These are phyloP conservation scores for Aquanectria penicillioides DNA, from an alignment of 2,329 filamentous ascomycete species.

Conservation along the genomic window DNA sequence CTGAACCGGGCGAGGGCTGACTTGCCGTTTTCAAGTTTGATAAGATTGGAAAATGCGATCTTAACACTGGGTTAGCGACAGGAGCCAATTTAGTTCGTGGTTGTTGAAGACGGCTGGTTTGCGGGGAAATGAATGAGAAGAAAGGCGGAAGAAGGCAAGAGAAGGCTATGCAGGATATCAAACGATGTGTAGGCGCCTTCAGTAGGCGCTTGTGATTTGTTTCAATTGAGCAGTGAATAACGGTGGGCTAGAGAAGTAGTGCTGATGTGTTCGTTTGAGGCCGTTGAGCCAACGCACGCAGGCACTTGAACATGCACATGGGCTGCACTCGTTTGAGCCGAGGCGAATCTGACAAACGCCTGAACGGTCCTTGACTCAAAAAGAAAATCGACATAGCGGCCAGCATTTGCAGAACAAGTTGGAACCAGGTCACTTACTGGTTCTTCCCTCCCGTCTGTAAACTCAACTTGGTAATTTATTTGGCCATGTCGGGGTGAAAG, in stretches of 20 bases:
- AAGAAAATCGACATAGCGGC: too few species aligned
- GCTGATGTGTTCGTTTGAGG: neutral
- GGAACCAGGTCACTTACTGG: slow-evolving; percentile 49
- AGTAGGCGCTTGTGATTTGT: slow-evolving; percentile 13
- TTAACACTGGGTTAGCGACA: slow-evolving; percentile 38
- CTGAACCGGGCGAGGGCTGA: slow-evolving; percentile 40
- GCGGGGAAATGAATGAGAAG: too few species aligned
- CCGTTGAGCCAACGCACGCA: too few species aligned
- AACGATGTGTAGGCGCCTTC: neutral
- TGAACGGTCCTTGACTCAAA: too few species aligned
- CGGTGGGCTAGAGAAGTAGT: neutral
- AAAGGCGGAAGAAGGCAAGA: too few species aligned
- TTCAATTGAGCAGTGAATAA: slow-evolving; percentile 35
- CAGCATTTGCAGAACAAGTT: too few species aligned
- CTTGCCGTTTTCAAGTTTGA: slow-evolving; percentile 46
- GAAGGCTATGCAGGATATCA: too few species aligned
- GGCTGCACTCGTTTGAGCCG: neutral
- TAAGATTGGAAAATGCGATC: slow-evolving; percentile 45
- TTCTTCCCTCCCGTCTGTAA: slow-evolving; percentile 57
- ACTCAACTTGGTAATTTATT: slow-evolving; percentile 52
- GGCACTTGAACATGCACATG: neutral
- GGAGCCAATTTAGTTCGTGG: too few species aligned
- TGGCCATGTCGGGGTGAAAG: slow-evolving; percentile 37
- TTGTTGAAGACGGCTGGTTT: too few species aligned
- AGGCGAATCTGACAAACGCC: neutral